phyloP scores from a whole-genome alignment of 768 basidiomycete species.

The Suillus placidus region DNA sequence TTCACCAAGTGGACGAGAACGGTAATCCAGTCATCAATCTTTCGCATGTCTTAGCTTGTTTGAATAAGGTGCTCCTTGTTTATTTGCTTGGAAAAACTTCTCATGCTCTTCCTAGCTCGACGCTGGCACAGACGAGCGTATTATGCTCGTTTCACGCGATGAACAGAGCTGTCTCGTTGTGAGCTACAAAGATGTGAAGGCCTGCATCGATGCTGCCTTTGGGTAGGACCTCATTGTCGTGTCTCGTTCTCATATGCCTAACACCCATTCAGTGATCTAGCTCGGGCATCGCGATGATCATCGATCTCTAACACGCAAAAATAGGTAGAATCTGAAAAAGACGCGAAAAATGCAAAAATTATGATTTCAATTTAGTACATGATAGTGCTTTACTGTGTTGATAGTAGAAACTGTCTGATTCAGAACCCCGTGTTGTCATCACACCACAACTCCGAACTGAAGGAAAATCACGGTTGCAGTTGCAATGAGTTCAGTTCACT shows the following conservation, averaged over 20 bases:
- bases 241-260: background rate
- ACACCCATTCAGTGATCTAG: constrained; percentile 47
- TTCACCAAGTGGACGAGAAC: constrained; percentile 93
- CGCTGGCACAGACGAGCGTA: constrained; percentile 87
- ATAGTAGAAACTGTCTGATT: background rate
- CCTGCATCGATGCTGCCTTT: constrained; percentile 83
- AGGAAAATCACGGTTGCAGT: background rate
- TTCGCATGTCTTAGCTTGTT: constrained; percentile 85
- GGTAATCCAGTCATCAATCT: constrained; percentile 90
- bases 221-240: constrained; percentile 48
- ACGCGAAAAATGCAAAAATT: constrained; percentile 51
- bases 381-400: background rate
- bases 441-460: background rate
- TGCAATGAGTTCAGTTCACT: background rate
- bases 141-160: constrained; percentile 94
- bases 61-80: constrained; percentile 77
- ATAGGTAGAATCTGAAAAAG: constrained; percentile 74
- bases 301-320: constrained; percentile 38
- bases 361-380: background rate
- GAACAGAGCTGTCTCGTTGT: constrained; percentile 96
- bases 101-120: constrained; percentile 63
- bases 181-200: constrained; percentile 88
- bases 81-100: background rate
- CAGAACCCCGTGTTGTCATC: background rate
- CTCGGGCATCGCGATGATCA: constrained; percentile 26